These are phyloP conservation scores for Rhynchosporium graminicola DNA, from an alignment of 2,329 filamentous ascomycete genomes.

Conservation along the genomic window DNA sequence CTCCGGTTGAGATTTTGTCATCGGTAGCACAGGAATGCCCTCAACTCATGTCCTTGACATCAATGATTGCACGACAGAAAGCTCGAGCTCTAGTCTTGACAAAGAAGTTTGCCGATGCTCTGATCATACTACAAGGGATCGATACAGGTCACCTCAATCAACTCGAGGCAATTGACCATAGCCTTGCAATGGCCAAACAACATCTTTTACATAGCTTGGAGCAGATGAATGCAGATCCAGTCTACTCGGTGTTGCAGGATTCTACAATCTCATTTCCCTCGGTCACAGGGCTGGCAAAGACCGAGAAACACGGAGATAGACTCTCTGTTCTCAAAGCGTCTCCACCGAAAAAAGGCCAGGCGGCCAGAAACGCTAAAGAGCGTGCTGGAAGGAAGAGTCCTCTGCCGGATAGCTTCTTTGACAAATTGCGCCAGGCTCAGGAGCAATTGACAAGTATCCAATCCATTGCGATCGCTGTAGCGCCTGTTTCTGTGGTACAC, in stretches of 20 bases:
- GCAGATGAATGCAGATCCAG: constrained; percentile 75
- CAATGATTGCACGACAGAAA: constrained; percentile 52
- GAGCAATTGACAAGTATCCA: constrained; percentile 67
- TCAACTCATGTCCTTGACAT: constrained; percentile 46
- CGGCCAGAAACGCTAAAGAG: constrained; percentile 21
- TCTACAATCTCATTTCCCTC: constrained; percentile 88
- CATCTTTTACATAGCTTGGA: constrained; percentile 69
- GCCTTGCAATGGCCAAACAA: constrained; percentile 66
- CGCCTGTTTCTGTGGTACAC: constrained; percentile 58
- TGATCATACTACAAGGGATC: constrained; percentile 55
- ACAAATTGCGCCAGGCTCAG: constrained; percentile 60
- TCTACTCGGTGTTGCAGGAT: constrained; percentile 88
- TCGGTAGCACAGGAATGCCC: constrained; percentile 40
- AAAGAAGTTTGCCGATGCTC: constrained; percentile 58
- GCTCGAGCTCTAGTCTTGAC: constrained; percentile 49
- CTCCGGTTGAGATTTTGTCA: constrained; percentile 23
- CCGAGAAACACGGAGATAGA: constrained; percentile 30
- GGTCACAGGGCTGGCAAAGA: constrained; percentile 43
- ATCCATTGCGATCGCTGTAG: constrained; percentile 48
- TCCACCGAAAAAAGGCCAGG: constrained; percentile 31
- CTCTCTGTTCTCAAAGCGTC: constrained; percentile 28
- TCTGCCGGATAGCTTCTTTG: constrained; percentile 42
- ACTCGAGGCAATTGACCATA: constrained; percentile 49
- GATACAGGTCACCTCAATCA: constrained; percentile 46
- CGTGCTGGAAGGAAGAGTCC: constrained; percentile 30